These are phyloP conservation scores for Nemania sp. DNA, from an alignment of 2,329 filamentous ascomycete genomes.

Conservation along the genomic window DNA sequence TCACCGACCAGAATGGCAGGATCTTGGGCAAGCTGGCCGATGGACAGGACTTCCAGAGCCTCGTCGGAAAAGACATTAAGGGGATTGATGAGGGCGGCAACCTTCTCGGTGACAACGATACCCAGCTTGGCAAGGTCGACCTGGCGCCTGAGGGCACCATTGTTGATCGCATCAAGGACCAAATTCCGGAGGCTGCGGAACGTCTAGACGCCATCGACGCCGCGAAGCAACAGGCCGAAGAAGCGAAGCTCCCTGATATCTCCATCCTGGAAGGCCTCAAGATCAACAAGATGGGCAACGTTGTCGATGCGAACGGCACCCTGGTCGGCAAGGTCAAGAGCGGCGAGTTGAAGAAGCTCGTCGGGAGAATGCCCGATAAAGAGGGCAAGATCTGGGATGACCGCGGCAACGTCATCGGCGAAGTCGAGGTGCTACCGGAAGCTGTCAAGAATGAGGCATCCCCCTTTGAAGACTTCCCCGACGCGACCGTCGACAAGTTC, in stretches of 20 bases:
- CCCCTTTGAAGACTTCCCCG: constrained; percentile 45
- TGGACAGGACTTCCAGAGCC: constrained; percentile 36
- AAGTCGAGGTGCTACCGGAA: constrained; percentile 49
- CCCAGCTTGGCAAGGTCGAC: constrained; percentile 65
- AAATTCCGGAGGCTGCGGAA: constrained; percentile 39
- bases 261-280: constrained; percentile 46
- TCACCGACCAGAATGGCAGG: constrained; percentile 53
- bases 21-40: constrained; percentile 40
- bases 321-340: constrained; percentile 49
- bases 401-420: constrained; percentile 42
- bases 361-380: constrained; percentile 49
- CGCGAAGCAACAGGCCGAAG: constrained; percentile 28
- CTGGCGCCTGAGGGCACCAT: constrained; percentile 51
- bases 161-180: constrained; percentile 42
- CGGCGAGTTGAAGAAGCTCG: constrained; percentile 47
- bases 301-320: constrained; percentile 51
- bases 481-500: constrained; percentile 43
- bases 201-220: constrained; percentile 45
- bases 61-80: constrained; percentile 66
- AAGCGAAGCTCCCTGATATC: constrained; percentile 32
- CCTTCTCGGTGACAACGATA: constrained; percentile 67
- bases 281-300: constrained; percentile 51
- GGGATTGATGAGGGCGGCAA: constrained; percentile 69
- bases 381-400: constrained; percentile 48
- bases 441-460: constrained; percentile 40